Conservation (phyloP, 2,329 filamentous ascomycete species). For the Thelonectria discophora region DNA sequence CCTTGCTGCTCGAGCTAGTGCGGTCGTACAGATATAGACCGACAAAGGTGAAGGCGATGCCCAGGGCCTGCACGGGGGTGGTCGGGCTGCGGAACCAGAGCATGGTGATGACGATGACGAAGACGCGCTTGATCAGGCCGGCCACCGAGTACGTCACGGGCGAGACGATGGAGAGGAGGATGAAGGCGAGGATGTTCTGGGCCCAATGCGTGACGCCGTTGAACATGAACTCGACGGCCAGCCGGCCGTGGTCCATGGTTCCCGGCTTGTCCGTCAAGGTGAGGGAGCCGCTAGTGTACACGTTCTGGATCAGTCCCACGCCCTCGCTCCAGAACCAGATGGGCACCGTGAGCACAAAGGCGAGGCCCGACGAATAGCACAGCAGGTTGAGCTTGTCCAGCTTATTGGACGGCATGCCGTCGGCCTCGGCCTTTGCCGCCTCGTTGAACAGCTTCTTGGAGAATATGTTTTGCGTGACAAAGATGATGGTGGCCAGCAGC, state of each 20-base stretch:
- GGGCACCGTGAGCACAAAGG: conserved; percentile 86
- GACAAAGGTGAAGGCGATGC: conserved; percentile 88
- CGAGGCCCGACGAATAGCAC: conserved; percentile 95
- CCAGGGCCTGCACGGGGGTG: conserved; percentile 81
- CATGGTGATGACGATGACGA: conserved; percentile 94
- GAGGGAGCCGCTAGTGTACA: conserved; percentile 82
- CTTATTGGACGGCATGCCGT: conserved; percentile 75
- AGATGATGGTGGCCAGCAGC: conserved; percentile 88
- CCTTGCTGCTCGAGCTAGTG: conserved; percentile 86
- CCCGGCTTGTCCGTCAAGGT: conserved; percentile 67
- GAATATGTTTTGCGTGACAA: conserved; percentile 98
- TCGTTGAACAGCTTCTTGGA: conserved; percentile 99
- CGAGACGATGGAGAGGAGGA: conserved; percentile 90
- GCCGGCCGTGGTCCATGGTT: conserved; percentile 77
- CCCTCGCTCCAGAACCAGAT: conserved; percentile 96
- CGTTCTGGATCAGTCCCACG: conserved; percentile 77
- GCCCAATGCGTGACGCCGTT: conserved; percentile 97
- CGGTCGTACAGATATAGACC: conserved; percentile 96
- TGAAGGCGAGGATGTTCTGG: conserved; percentile 94
- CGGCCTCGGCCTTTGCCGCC: conserved; percentile 82
- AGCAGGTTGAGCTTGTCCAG: conserved; percentile 96
- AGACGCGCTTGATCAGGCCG: conserved; percentile 94
- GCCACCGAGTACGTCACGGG: conserved; percentile 98
- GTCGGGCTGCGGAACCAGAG: conserved; percentile 95
- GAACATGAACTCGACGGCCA: conserved; percentile 89